Percentiles rank a stretch among this genome's conserved stretches.
phyloP scores from a whole-genome alignment of 331 rosid genomes.

The Rosa hybrid region DNA sequence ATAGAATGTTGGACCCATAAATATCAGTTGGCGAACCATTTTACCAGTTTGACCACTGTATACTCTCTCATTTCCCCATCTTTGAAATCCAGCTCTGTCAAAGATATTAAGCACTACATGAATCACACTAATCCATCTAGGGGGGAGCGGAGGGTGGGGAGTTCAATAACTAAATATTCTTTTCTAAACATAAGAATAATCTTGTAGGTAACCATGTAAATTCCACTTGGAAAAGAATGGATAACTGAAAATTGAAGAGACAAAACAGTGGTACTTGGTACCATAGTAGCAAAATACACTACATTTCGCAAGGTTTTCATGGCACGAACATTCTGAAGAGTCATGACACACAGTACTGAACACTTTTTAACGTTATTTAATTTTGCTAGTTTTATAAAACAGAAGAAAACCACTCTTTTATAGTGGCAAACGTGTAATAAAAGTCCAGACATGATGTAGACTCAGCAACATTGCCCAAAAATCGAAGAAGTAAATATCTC shows the following conservation, averaged over 20 bases:
- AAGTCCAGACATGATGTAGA: too few relatives aligned
- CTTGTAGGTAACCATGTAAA: background rate
- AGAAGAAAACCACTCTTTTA: background rate
- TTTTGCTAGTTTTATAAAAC: too few relatives aligned
- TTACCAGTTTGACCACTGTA: constrained; percentile 88
- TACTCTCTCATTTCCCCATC: constrained; percentile 92
- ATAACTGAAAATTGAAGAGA: background rate
- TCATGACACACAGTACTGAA: too few relatives aligned
- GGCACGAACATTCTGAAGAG: too few relatives aligned
- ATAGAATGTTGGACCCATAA: constrained; percentile 97
- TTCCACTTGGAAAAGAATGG: background rate
- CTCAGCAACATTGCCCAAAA: background rate
- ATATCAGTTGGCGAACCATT: constrained; percentile 78
- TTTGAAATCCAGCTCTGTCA: constrained; percentile 80
- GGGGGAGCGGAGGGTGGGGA: too few relatives aligned
- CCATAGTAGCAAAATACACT: background rate
- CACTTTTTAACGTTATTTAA: too few relatives aligned
- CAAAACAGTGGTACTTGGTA: background rate
- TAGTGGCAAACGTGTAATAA: background rate
- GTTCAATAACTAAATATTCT: background rate
- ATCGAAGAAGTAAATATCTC: background rate
- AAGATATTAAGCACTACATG: constrained; percentile 21
- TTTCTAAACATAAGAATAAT: background rate
- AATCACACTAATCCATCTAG: constrained; percentile 17
- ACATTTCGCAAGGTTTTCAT: too few relatives aligned